A percentile compares a stretch with the other conserved stretches of the same genome.
Evolutionary conservation across 345 rosid genomes (phyloP).

Genomic region (Clausena lansium): DNA sequence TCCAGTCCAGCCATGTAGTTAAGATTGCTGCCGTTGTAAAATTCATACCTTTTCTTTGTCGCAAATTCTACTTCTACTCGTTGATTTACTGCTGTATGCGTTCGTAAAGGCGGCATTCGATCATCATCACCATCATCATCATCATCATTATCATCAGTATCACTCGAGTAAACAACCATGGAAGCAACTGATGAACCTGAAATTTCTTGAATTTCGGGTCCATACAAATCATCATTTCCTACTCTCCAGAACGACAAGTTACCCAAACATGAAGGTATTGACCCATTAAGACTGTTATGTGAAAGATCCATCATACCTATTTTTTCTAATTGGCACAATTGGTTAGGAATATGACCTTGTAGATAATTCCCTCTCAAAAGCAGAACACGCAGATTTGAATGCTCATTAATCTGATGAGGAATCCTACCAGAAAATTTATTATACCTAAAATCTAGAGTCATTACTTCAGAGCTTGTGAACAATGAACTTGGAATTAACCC

Average conservation of each 20-base stretch:
- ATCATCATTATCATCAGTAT: too few species aligned
- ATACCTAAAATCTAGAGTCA: neutral
- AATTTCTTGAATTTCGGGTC: too few species aligned
- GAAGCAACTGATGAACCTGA: neutral
- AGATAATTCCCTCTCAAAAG: neutral
- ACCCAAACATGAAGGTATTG: neutral
- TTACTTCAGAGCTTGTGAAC: neutral
- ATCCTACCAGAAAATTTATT: neutral
- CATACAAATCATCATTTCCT: neutral
- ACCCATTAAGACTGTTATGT: neutral
- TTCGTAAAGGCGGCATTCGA: too few species aligned
- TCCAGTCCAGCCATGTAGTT: neutral
- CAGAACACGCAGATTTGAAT: neutral
- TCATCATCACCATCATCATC: too few species aligned
- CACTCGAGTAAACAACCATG: too few species aligned
- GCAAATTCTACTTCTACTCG: neutral
- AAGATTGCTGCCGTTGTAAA: neutral
- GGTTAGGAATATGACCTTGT: neutral
- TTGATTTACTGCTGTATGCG: accelerated
- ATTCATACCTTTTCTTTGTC: neutral
- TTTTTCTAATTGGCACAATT: neutral
- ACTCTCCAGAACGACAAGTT: neutral
- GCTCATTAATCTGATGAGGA: neutral
- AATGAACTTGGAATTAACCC: too few species aligned
- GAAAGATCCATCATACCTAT: neutral